Percentiles rank a stretch among this genome's conserved stretches.
Conservation (phyloP, 805 yeast species). For the Sugiyamaella marilandica region DNA sequence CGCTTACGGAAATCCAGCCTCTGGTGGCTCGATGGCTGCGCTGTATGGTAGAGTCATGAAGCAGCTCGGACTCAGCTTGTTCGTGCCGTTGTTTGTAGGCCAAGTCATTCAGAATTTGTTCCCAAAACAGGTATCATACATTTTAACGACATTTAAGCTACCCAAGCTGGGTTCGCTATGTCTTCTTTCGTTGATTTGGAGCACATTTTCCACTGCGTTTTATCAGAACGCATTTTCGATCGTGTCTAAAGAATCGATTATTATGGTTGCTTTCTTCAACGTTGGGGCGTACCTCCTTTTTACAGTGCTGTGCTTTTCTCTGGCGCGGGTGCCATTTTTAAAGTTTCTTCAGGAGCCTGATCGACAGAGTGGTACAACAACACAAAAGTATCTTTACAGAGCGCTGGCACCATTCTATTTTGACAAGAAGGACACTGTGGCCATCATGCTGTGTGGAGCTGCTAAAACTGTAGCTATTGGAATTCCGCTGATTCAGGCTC, state of each 20-base stretch:
- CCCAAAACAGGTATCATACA: constrained; percentile 62
- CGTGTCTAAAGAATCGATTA: constrained; percentile 62
- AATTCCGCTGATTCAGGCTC: constrained; percentile 74
- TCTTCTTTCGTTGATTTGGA: constrained; percentile 71
- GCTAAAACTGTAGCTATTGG: constrained; percentile 94
- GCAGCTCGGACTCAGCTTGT: constrained; percentile 78
- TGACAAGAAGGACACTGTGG: constrained; percentile 63
- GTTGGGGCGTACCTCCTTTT: constrained; percentile 73
- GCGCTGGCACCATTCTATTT: constrained; percentile 63
- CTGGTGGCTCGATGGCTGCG: constrained; percentile 41
- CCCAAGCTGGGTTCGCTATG: constrained; percentile 75
- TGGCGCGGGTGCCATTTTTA: constrained; percentile 57
- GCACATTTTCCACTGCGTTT: constrained; percentile 83
- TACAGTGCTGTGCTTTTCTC: constrained; percentile 55
- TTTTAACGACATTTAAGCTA: constrained; percentile 51
- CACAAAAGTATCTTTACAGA: constrained; percentile 42
- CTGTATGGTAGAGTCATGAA: constrained; percentile 78
- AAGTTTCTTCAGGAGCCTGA: constrained; percentile 38
- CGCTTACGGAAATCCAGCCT: constrained; percentile 74
- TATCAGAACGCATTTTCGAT: constrained; percentile 71
- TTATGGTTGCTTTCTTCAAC: constrained; percentile 78
- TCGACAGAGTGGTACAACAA: constrained; percentile 36
- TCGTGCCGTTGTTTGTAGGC: constrained; percentile 84
- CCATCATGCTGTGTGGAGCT: constrained; percentile 83
- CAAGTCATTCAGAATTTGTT: constrained; percentile 70